These are phyloP conservation scores for Calophaca sinica DNA, from an alignment of 306 rosid species.

Conservation along the genomic window DNA sequence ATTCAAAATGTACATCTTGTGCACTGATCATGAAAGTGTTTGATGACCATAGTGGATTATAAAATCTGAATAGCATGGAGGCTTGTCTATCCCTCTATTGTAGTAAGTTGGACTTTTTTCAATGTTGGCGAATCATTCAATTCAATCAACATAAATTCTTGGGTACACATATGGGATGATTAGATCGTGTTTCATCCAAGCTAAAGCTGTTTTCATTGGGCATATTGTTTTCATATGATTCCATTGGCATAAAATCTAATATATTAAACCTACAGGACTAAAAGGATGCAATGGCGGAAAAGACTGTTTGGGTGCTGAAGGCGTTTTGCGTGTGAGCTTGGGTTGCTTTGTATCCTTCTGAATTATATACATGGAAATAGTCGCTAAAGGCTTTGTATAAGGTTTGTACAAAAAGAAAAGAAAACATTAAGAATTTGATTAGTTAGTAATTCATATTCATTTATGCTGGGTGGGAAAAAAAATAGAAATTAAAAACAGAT, in stretches of 20 bases:
- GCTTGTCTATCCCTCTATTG: not conserved
- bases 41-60: conserved; percentile 17
- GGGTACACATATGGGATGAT: not conserved
- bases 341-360: conserved; percentile 95
- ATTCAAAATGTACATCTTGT: conserved; percentile 20
- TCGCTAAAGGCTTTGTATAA: conserved; percentile 2
- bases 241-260: conserved; percentile 26
- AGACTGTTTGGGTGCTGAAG: conserved; percentile 94
- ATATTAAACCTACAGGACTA: conserved; percentile 59
- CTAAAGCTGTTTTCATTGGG: conserved; percentile 14
- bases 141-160: conserved; percentile 17
- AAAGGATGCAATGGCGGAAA: conserved; percentile 83
- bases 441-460: conserved; percentile 26
- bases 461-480: conserved; percentile 14
- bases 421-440: not conserved
- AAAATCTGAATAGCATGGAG: not conserved
- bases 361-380: conserved; percentile 27
- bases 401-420: not conserved
- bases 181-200: conserved; percentile 32
- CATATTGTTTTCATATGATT: conserved; percentile 16
- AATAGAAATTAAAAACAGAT: not conserved
- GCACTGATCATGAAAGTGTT: conserved; percentile 5
- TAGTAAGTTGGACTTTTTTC: conserved; percentile 2
- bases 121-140: conserved; percentile 5
- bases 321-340: conserved; percentile 96